Base-by-base conservation (phyloP, 2,329 filamentous ascomycete species). In the Triangularia setosa region DNA sequence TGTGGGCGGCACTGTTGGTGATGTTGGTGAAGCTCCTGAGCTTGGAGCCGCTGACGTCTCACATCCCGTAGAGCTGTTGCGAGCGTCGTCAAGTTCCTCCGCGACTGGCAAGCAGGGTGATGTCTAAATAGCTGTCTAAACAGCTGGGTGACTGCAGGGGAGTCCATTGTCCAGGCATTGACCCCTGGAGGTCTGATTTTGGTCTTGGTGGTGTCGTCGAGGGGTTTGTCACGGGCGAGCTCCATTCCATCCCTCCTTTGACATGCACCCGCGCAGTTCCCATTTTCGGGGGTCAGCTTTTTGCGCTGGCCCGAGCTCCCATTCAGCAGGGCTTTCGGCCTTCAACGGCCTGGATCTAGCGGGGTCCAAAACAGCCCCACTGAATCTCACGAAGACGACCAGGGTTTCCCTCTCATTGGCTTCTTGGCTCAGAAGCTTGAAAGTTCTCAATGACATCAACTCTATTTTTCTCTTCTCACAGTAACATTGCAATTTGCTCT, bases 61-160 rank as follows among this genome's bases (percentile, higher is more conserved):
- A 77, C 78, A 72, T 78, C 72, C 53, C 77, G 79, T 62, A 79
- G 74, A 48, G 75, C 75, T 28, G 75, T 73, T 48, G 76, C 74
- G 18, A 80, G 71, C 8, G 74, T 71, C 55, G 72, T 73, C 48
- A 80, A 69, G 62, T 79, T 79, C 61, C 81, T 79, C 69, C 83
- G 76, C 61, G 81, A 80, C 72, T 84, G 83, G 73, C 88, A 90
- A 58, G 87, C 83, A 57, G 86, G 85, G 73, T 93, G 85, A 73
- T 93, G 91, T 54, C 87, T 87, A 72, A 96, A 96, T 52, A 98
- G 86, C 80, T 92, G 91, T 72, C 90, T 87, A 73, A 97, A 94
- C 74, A 97, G 84, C 74, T 89, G 90, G 58, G 86, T 86, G 69
- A 93, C 83, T 67, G 91, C 81, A 65, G 90, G 89, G 18, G 91